Conservation (phyloP, 768 basidiomycete species). For the Lactarius sp. region DNA sequence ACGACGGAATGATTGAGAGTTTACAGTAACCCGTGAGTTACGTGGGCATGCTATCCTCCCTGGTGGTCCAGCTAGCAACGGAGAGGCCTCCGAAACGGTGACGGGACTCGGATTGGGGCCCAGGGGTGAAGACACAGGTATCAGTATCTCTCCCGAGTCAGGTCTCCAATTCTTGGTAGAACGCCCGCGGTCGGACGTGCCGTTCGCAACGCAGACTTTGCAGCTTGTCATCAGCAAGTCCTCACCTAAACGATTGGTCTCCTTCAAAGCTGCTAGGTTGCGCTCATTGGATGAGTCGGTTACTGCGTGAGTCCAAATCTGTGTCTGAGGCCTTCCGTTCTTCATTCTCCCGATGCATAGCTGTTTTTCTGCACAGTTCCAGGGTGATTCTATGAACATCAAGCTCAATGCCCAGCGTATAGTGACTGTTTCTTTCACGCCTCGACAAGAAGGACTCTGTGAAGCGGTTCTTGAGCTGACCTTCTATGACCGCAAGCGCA, state of each 20-base stretch:
- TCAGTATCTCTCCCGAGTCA: slow-evolving; percentile 12
- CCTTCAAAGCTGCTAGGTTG: slow-evolving; percentile 3
- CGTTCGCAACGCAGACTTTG: neutral
- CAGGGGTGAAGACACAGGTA: neutral
- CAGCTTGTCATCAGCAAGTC: slow-evolving; percentile 14
- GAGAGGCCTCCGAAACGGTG: too few species aligned
- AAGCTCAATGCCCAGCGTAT: slow-evolving; percentile 1
- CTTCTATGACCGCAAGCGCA: slow-evolving; percentile 7
- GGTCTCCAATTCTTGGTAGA: neutral
- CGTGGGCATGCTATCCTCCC: neutral
- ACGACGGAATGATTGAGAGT: neutral
- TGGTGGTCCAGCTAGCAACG: too few species aligned
- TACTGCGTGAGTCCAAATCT: slow-evolving; percentile 8
- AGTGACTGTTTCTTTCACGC: slow-evolving; percentile 4
- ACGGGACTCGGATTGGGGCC: neutral
- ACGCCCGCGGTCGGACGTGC: neutral
- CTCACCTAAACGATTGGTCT: neutral
- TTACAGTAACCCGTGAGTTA: slow-evolving; percentile 8
- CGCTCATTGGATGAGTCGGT: neutral
- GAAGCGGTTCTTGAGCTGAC: slow-evolving; percentile 17
- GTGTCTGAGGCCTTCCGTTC: neutral
- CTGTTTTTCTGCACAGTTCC: slow-evolving; percentile 11
- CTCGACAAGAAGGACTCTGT: slow-evolving; percentile 10
- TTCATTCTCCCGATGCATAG: slow-evolving; percentile 2
- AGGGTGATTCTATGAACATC: slow-evolving; percentile 1